Base-by-base conservation (phyloP, 2,329 filamentous ascomycete genomes). In the Aspergillus eucalypticola region DNA sequence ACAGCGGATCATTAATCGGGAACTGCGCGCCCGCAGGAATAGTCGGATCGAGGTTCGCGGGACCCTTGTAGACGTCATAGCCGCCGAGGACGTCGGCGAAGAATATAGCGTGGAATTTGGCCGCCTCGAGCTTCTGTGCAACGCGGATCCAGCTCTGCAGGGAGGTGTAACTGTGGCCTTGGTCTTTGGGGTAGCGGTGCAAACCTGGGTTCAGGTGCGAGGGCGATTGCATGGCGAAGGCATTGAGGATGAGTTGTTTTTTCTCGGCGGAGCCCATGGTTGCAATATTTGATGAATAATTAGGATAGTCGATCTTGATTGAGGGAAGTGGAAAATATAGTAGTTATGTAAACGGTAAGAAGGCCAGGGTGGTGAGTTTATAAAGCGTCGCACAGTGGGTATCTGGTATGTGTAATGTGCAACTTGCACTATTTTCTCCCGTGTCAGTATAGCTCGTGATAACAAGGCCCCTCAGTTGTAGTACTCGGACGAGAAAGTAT, bases 71-170 rank as follows among this genome's bases (percentile, higher is more conserved):
- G 21, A 81, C 76, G 61, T 80, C 79, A 66, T 81, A 81, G 19
- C 75, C 75, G 2, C 80, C 79, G 0, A 82, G 72, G 2, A 81
- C 78, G 60, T 83, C 82, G 3, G 82, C 82, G 50, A 84, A 76
- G 71, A 83, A 83, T 44, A 83, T 76, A 10, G 76, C 80, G 60
- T 83, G 81, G 62, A 83, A 82, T 32, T 81, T 80, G 21, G 78
- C 79, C 10, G 75, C 75, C 41, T 83, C 80, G 2, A 83, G 73
- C 55, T 76, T 76, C 56, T 82, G 75, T 1, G 81, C 82, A 1
- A 83, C 66, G 1, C 75, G 66, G 2, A 80, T 77, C 82, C 81
- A 84, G 64, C 80, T 77, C 17, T 77, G 71, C 23, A 82, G 67
- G 17, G 73, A 75, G 48, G 78, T 78, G 66, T 79, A 79, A 32